Conservation (phyloP, 1,139 yeast genomes). For the Saccharomyces hybrid region DNA sequence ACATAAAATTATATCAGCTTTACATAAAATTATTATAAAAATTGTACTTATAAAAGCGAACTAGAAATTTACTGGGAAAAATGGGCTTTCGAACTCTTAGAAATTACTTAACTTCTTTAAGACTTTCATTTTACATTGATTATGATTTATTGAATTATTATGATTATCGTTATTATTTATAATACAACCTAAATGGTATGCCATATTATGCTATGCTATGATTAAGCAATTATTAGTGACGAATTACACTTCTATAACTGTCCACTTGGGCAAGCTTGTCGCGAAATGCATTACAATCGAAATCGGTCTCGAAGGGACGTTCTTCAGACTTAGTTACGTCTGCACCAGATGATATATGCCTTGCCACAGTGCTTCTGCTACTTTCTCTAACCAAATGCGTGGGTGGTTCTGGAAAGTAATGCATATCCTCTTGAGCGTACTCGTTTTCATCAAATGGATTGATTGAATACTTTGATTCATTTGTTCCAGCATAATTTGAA, state of each 20-base stretch:
- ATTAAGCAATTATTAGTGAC: background rate
- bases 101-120: background rate
- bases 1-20: background rate
- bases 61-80: background rate
- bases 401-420: constrained; percentile 7
- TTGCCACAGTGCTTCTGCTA: constrained; percentile 18
- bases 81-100: background rate
- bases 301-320: background rate
- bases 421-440: constrained; percentile 6
- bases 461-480: constrained; percentile 1
- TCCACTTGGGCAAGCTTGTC: constrained; percentile 7
- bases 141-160: background rate
- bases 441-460: constrained; percentile 3
- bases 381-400: constrained; percentile 6
- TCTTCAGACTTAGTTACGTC: background rate
- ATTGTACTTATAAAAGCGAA: background rate
- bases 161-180: background rate
- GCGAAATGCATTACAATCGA: background rate
- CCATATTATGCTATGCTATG: background rate
- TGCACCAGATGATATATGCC: constrained; percentile 7
- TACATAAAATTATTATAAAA: background rate
- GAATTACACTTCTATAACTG: constrained; percentile 13
- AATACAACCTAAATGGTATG: background rate
- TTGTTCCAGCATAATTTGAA: background rate
- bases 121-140: too few relatives aligned